These are phyloP conservation scores for Cutaneotrichosporon sp. DNA, from an alignment of 1,284 basidiomycete genomes.

Conservation along the genomic window DNA sequence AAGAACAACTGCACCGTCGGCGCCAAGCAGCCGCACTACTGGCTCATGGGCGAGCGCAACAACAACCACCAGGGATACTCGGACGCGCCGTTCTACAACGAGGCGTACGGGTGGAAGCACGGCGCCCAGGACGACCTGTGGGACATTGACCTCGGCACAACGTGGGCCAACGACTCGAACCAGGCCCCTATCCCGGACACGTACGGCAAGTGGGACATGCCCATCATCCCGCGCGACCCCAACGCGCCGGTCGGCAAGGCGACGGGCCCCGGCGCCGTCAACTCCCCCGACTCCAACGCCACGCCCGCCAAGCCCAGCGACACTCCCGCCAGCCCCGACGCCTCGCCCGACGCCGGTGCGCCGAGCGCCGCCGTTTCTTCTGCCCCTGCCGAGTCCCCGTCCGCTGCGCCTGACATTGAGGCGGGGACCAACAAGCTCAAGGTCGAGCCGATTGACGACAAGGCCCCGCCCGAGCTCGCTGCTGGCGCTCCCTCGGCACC, in stretches of 20 bases:
- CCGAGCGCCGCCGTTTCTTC: no score
- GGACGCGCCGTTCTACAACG: constrained; percentile 15
- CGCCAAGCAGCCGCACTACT: constrained; percentile 27
- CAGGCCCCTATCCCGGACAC: not conserved
- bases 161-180: constrained; percentile 1
- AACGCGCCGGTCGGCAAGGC: not conserved
- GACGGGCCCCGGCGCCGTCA: not conserved
- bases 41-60: constrained; percentile 11
- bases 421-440: not conserved
- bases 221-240: not conserved
- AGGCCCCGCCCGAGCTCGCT: not conserved
- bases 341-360: not conserved
- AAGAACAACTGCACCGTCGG: constrained; percentile 40
- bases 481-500: not conserved
- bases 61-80: constrained; percentile 11
- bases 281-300: not conserved
- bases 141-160: not conserved
- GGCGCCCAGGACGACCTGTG: constrained; percentile 22
- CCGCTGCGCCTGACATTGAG: not conserved
- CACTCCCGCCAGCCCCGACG: no score
- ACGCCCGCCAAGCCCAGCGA: no score
- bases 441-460: not conserved
- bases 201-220: not conserved
- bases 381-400: no score
- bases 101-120: constrained; percentile 16